Conservation (phyloP, 495 filamentous ascomycete genomes). For the Aspergillus sclerotioniger region DNA sequence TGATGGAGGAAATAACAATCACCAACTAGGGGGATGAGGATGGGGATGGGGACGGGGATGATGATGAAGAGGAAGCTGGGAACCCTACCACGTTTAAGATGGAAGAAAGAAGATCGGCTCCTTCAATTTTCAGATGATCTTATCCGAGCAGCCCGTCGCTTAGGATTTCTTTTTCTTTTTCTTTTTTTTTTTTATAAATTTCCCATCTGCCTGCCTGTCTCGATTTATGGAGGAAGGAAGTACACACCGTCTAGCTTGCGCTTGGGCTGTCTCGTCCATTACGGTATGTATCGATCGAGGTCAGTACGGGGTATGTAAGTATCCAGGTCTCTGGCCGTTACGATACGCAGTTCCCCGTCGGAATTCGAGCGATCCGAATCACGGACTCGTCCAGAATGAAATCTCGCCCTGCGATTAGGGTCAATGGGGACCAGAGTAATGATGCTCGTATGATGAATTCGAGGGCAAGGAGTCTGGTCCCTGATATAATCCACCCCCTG, state of each 20-base stretch:
- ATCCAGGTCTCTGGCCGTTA: background rate
- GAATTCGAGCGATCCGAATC: constrained; percentile 6
- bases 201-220: background rate
- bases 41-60: background rate
- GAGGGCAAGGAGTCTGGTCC: too few relatives aligned
- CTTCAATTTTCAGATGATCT: background rate
- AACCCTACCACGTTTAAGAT: constrained; percentile 4
- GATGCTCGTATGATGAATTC: too few relatives aligned
- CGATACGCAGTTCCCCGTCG: background rate
- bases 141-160: background rate
- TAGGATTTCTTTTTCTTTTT: background rate
- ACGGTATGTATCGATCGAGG: background rate
- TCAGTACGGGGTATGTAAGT: background rate
- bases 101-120: background rate
- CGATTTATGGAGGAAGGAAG: background rate
- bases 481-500: too few relatives aligned
- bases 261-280: background rate
- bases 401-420: background rate
- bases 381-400: background rate
- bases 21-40: too few relatives aligned
- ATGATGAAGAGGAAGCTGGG: background rate
- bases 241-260: background rate
- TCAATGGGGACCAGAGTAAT: too few relatives aligned
- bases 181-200: background rate
- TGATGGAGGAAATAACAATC: too few relatives aligned